Evolutionary conservation across 1,139 yeast species (phyloP).

Genomic region (Yamadazyma epiphylla): DNA sequence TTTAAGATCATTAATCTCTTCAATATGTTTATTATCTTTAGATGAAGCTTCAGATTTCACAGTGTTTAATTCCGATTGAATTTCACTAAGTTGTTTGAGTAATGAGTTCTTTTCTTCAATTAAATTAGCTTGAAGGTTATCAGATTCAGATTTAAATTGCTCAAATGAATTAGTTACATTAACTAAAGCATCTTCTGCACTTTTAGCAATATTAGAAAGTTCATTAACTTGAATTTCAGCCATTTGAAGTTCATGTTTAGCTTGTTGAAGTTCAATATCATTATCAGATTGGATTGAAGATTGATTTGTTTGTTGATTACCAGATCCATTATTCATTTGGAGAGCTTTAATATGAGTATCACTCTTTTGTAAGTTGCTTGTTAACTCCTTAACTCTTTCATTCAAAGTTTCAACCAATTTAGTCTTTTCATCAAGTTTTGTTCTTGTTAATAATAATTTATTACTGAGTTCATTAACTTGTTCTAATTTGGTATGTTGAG

Average conservation of each 20-base stretch:
- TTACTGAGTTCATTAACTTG: slow-evolving; percentile 48
- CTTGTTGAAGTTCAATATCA: slow-evolving; percentile 27
- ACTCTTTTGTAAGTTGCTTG: slow-evolving; percentile 10
- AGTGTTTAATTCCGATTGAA: slow-evolving; percentile 13
- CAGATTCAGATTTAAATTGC: slow-evolving; percentile 23
- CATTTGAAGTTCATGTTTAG: slow-evolving; percentile 32
- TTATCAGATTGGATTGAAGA: slow-evolving; percentile 6
- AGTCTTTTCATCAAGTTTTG: slow-evolving; percentile 32
- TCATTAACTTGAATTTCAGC: slow-evolving; percentile 40
- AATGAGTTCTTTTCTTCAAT: slow-evolving; percentile 9
- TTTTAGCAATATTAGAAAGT: slow-evolving; percentile 34
- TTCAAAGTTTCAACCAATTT: slow-evolving; percentile 22
- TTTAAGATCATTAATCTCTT: slow-evolving; percentile 20
- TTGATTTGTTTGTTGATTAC: slow-evolving; percentile 2
- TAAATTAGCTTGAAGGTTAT: slow-evolving; percentile 7
- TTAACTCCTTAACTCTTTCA: slow-evolving; percentile 18
- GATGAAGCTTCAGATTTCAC: slow-evolving; percentile 15
- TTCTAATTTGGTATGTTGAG: slow-evolving; percentile 68
- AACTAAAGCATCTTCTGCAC: slow-evolving; percentile 39
- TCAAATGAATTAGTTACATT: slow-evolving; percentile 39
- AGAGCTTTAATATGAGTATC: slow-evolving; percentile 15
- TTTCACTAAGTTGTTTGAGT: slow-evolving; percentile 16
- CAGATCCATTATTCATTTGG: slow-evolving; percentile 7
- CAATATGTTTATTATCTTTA: slow-evolving; percentile 12
- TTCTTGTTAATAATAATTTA: slow-evolving; percentile 39